phyloP scores from a whole-genome alignment of 805 yeast genomes.

The Limtongia smithiae region DNA sequence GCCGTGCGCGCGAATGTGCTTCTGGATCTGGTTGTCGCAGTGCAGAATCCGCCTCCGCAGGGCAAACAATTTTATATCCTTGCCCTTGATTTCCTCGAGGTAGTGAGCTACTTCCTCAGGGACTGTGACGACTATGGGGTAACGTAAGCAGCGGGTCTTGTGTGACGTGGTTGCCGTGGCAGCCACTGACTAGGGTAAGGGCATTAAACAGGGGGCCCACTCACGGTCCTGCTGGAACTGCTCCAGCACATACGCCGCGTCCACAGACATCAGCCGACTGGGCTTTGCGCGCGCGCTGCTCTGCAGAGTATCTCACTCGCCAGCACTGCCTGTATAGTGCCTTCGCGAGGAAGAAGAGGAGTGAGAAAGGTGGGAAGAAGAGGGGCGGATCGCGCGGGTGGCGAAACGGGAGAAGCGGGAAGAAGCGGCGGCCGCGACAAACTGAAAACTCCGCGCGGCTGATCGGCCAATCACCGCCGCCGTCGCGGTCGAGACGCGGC shows the following conservation, averaged over 20 bases:
- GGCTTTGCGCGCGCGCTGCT: no score
- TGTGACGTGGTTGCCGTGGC: neutral
- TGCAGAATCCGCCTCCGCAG: constrained; percentile 61
- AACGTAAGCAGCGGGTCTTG: neutral
- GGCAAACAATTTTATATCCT: constrained; percentile 66
- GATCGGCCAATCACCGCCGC: no score
- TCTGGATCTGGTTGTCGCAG: constrained; percentile 76
- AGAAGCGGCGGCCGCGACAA: no score
- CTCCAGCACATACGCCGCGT: constrained; percentile 80
- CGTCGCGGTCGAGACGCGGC: no score
- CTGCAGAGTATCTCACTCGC: no score
- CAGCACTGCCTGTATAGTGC: no score
- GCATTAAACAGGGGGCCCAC: constrained; percentile 8
- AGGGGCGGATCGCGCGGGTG: no score
- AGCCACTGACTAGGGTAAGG: neutral
- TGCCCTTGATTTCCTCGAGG: constrained; percentile 68
- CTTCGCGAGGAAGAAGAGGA: no score
- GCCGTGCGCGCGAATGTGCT: constrained; percentile 77
- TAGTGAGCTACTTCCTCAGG: constrained; percentile 83
- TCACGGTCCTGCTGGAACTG: constrained; percentile 51
- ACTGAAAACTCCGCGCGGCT: no score
- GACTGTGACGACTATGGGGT: constrained; percentile 56
- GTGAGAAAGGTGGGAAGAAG: no score
- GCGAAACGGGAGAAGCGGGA: no score
- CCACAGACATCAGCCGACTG: constrained; percentile 58